Evolutionary conservation across 1,284 basidiomycete species (phyloP), one percentile per base, ranked within the genome.

Genomic region (Veloboletus limbatus): DNA sequence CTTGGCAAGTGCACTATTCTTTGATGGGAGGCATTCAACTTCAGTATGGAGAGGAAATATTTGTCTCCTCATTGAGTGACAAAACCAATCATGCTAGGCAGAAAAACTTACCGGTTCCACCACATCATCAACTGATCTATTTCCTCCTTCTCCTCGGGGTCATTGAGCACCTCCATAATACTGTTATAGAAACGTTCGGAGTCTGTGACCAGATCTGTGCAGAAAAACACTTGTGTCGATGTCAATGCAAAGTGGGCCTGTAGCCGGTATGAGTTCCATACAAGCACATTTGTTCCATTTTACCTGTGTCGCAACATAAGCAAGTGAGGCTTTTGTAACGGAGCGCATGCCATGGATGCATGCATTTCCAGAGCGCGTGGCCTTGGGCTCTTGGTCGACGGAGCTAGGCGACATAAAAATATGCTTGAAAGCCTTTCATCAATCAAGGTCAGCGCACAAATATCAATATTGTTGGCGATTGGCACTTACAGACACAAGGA

Each of bases 351-450:
- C 30, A 14, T 40, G 36, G 8, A 48, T 47, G 1, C 17, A 8
- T 2, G 31, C 35, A 24, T 47, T 47, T 2, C 46, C 14, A 8
- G 30, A 42, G 1, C 7, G n/a, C 1, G 35, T 43, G n/a, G 47
- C 47, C 33, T 45, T 48, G 0, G 37, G 42, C 13, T 43, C 20
- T 16, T 49, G 14, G 2, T 47, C 35, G 1, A 49, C 36, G 1
- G 44, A 49, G 8, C 40, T 48, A 2, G 45, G 45, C 4, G 37
- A 48, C 0, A 42, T 51, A 13, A 51, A 49, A 2, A 49, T 34
- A 18, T 51, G 47, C 6, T 34, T 51, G 34, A 21, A 51, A 2
- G 38, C 42, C 45, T 50, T n/a, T n/a, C n/a, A n/a, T n/a, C n/a
- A n/a, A n/a, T n/a, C n/a, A n/a, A n/a, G n/a, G n/a, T n/a, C n/a